These are phyloP conservation scores for Pinus albicaulis DNA, from an alignment of 75 land plant genomes.

Conservation along the genomic window DNA sequence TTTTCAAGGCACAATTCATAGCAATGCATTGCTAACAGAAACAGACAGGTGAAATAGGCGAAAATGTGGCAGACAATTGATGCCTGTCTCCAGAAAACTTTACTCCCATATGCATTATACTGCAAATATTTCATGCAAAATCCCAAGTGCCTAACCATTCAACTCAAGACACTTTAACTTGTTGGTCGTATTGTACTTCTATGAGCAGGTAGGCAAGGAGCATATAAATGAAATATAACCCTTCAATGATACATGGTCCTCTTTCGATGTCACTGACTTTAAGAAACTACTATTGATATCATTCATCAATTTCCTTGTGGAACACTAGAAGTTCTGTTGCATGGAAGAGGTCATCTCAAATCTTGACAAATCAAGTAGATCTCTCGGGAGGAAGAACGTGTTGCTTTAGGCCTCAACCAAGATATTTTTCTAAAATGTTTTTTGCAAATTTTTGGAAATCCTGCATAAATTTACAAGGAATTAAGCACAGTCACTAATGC, in stretches of 20 bases:
- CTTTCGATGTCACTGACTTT: neutral
- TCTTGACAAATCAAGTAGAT: constrained; percentile 88
- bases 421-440: constrained; percentile 56
- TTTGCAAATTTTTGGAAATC: constrained; percentile 66
- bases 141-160: too few species aligned
- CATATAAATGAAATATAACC: too few species aligned
- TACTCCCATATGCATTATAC: too few species aligned
- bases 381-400: constrained; percentile 82
- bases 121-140: too few species aligned
- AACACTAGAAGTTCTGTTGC: neutral
- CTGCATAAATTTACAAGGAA: constrained; percentile 28
- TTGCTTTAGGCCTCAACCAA: constrained; percentile 95
- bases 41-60: too few species aligned
- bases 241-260: neutral
- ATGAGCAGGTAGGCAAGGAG: neutral
- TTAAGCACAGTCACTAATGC: neutral
- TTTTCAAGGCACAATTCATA: too few species aligned
- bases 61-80: too few species aligned
- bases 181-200: neutral
- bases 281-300: neutral
- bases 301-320: neutral
- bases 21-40: too few species aligned
- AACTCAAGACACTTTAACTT: neutral
- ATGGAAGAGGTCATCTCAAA: constrained; percentile 2
- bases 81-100: too few species aligned